phyloP scores from a whole-genome alignment of 1,139 yeast genomes.

The Scheffersomyces titani region DNA sequence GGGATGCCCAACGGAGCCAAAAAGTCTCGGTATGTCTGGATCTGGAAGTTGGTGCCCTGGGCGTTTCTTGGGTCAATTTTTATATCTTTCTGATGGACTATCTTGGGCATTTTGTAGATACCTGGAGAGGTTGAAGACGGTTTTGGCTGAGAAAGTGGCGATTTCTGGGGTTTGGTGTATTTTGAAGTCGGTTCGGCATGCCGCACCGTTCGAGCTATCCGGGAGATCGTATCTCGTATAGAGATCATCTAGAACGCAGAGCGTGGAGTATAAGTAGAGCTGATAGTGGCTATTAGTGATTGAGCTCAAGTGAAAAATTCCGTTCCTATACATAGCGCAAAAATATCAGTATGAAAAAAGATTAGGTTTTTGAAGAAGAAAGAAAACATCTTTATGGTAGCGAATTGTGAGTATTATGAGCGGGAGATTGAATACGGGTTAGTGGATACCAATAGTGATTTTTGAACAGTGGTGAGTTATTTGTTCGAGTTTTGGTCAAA shows the following conservation, averaged over 20 bases:
- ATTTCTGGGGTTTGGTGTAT: not conserved
- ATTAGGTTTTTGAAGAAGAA: too few relatives aligned
- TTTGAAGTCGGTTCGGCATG: slow-evolving; percentile 15
- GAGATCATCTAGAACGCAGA: slow-evolving; percentile 14
- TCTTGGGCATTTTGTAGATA: slow-evolving; percentile 5
- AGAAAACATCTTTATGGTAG: too few relatives aligned
- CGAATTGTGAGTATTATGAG: too few relatives aligned
- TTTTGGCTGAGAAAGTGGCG: not conserved
- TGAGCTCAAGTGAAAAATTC: not conserved
- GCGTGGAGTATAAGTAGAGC: not conserved
- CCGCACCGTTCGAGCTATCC: slow-evolving; percentile 23
- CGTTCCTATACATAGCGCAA: not conserved
- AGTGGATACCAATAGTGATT: too few relatives aligned
- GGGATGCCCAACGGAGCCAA: slow-evolving; percentile 37
- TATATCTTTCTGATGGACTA: slow-evolving; percentile 8
- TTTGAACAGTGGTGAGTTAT: too few relatives aligned
- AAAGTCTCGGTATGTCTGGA: slow-evolving; percentile 34
- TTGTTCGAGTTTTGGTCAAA: too few relatives aligned
- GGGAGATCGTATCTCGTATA: slow-evolving; percentile 23
- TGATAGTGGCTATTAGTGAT: not conserved
- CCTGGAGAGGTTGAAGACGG: not conserved
- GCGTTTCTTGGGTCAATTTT: slow-evolving; percentile 9
- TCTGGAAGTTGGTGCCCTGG: slow-evolving; percentile 14
- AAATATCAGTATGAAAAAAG: not conserved
- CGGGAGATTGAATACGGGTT: too few relatives aligned